These are phyloP conservation scores for sunflower (Helianthus annuus) DNA, from an alignment of 129 eudicot species.

Conservation along the genomic window HanXRQr2.0-SUNRISE NC_035448.2:178325889-178326388, in stretches of 20 bases:
- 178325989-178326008: conserved; percentile 82
- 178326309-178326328: conserved; percentile 80
- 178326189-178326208: background rate
- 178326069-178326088: conserved; percentile 75
- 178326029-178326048: conserved; percentile 98
- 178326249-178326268: conserved; percentile 50
- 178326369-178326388: conserved; percentile 92
- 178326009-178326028: conserved; percentile 81
- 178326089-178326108: conserved; percentile 87
- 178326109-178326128: conserved; percentile 99
- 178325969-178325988: conserved; percentile 3
- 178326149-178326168: conserved; percentile 74
- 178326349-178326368: conserved; percentile 87
- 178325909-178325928: background rate
- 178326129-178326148: conserved; percentile 97
- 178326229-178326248: background rate
- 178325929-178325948: background rate
- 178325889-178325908: background rate
- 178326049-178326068: conserved; percentile 91
- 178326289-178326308: conserved; percentile 91
- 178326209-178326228: background rate
- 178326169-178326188: conserved; percentile 65
- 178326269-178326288: conserved; percentile 88
- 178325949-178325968: background rate
- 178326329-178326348: conserved; percentile 89